Percentiles rank a stretch among this genome's conserved stretches.
phyloP scores from a whole-genome alignment of 1,284 basidiomycete species.

The Tylopilus orsonianus region DNA sequence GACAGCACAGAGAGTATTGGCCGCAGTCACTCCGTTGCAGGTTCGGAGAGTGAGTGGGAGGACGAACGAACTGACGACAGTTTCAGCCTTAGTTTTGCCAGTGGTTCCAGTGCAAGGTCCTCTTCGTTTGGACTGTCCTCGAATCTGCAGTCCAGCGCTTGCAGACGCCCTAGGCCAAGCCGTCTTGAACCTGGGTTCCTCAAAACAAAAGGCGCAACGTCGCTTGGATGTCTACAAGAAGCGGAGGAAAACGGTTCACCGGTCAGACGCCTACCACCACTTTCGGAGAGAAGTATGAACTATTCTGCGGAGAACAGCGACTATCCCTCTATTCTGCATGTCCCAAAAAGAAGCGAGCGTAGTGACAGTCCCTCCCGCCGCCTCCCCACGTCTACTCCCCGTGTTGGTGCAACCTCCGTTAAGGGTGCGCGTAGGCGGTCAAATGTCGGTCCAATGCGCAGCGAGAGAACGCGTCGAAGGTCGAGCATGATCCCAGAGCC shows the following conservation, averaged over 20 bases:
- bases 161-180: slow-evolving; percentile 55
- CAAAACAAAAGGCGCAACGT: slow-evolving; percentile 51
- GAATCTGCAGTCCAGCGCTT: slow-evolving; percentile 16
- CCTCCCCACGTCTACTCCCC: slow-evolving; percentile 47
- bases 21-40: slow-evolving; percentile 42
- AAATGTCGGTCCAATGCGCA: slow-evolving; percentile 67
- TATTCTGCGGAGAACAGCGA: slow-evolving; percentile 26
- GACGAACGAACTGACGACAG: slow-evolving; percentile 81
- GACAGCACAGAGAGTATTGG: slow-evolving; percentile 31
- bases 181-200: slow-evolving; percentile 69
- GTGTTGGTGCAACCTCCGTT: slow-evolving; percentile 36
- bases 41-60: slow-evolving; percentile 86
- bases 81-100: slow-evolving; percentile 49
- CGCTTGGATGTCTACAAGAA: slow-evolving; percentile 66
- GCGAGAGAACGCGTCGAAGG: slow-evolving; percentile 66
- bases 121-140: slow-evolving; percentile 18
- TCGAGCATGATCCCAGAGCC: slow-evolving; percentile 77
- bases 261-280: slow-evolving; percentile 38
- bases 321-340: slow-evolving; percentile 20
- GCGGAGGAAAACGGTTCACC: slow-evolving; percentile 60
- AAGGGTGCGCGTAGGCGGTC: slow-evolving; percentile 60
- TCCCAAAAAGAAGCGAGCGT: slow-evolving; percentile 39
- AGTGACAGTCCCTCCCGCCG: slow-evolving; percentile 49
- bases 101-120: slow-evolving; percentile 33
- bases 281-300: slow-evolving; percentile 67